These are phyloP conservation scores for Aspergillus sp. DNA, from an alignment of 2,329 filamentous ascomycete species.

Conservation along the genomic window DNA sequence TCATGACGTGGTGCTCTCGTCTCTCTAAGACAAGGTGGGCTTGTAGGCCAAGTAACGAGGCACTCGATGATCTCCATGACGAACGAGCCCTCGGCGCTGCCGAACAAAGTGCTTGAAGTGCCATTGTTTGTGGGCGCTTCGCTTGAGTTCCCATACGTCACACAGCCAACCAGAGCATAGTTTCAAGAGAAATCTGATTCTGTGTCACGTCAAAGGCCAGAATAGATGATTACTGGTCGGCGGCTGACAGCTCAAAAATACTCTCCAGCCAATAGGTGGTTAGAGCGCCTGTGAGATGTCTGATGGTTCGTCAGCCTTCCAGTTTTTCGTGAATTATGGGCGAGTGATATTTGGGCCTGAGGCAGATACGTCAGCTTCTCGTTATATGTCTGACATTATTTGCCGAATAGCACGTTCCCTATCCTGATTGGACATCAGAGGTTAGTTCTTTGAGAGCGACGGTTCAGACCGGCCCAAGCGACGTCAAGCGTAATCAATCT, in stretches of 20 bases:
- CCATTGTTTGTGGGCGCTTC: conserved; percentile 4
- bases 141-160: background rate
- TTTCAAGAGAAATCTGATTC: background rate
- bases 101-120: background rate
- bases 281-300: background rate
- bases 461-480: background rate
- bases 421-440: background rate
- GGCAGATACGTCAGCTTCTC: background rate
- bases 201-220: background rate
- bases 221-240: background rate
- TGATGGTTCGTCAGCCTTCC: background rate
- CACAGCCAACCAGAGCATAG: background rate
- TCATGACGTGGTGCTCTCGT: background rate
- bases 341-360: background rate
- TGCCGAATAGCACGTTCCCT: background rate
- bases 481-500: too few relatives aligned
- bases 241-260: background rate
- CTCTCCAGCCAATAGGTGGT: background rate
- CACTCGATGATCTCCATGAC: background rate
- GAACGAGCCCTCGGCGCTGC: background rate
- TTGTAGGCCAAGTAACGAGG: background rate
- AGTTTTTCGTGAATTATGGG: background rate
- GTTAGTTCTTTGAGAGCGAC: too few relatives aligned
- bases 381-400: background rate
- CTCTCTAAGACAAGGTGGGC: background rate